These are phyloP conservation scores for Xanthoparmelia taractica DNA, from an alignment of 495 filamentous ascomycete species.

Conservation along the genomic window DNA sequence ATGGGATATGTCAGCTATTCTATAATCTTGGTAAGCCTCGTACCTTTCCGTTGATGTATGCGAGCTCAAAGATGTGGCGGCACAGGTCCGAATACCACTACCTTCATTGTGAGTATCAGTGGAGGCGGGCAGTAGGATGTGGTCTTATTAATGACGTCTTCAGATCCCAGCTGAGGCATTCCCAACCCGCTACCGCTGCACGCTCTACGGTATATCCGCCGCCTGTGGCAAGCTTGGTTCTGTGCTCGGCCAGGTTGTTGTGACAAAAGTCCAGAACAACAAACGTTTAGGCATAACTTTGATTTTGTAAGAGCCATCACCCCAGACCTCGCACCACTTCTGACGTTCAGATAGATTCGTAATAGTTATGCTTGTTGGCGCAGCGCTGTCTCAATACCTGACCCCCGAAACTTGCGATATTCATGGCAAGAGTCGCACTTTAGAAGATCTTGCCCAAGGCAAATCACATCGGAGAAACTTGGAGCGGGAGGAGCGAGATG, in stretches of 20 bases:
- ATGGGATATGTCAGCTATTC: constrained; percentile 52
- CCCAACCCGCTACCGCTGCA: constrained; percentile 52
- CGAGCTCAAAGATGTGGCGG: background rate
- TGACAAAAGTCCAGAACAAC: constrained; percentile 26
- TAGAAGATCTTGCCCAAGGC: constrained; percentile 17
- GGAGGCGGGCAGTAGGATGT: background rate
- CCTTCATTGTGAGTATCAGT: constrained; percentile 43
- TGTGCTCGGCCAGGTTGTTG: constrained; percentile 48
- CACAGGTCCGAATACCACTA: constrained; percentile 47
- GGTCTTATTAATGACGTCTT: background rate
- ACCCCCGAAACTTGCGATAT: constrained; percentile 21
- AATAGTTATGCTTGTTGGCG: constrained; percentile 22
- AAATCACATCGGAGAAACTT: constrained; percentile 10
- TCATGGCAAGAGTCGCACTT: constrained; percentile 12
- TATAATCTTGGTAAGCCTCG: constrained; percentile 51
- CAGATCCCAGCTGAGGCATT: constrained; percentile 52
- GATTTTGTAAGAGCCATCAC: constrained; percentile 11
- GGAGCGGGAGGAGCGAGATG: constrained; percentile 7
- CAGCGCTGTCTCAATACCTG: constrained; percentile 9
- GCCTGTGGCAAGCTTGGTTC: constrained; percentile 51
- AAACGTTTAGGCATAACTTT: constrained; percentile 15
- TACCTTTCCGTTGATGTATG: background rate
- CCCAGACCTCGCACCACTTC: background rate
- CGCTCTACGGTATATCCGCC: constrained; percentile 50
- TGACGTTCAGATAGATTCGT: constrained; percentile 17